Base-by-base conservation (phyloP, 441 rosid species). In the Populus hybrid region DNA sequence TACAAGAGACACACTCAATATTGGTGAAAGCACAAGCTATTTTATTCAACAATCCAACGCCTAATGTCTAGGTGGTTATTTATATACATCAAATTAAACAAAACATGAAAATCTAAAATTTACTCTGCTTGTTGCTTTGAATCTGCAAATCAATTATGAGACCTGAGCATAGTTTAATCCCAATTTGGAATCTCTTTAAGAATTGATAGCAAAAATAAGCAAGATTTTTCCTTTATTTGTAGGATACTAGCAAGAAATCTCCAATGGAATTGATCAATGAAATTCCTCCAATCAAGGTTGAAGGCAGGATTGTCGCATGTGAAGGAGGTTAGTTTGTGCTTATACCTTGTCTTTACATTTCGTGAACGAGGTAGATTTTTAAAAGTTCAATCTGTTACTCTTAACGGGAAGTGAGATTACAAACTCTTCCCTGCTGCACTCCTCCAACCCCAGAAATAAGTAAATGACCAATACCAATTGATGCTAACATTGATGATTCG, bases 241-340 rank as follows among this genome's bases (percentile, higher is more conserved):
- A 92, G 99, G 99, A 94, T 78, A 79, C 90, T 72, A 89, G 86
- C 86, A 94, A 92, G 87, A 95, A 95, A 88, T 93, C 98, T 78
- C 99, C 99, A 63, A 93, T 95, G 99, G 99, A 95, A 78, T 85
- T 95, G 87, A 94, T 95, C 82, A 91, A 88, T 80, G 99, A 95
- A 87, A 97, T 95, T 82, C 98, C 99, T 57, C 98, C 99, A 11
- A 89, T 95, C 83, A 94, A 90, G 84, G 94, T 95, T 79, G 93
- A 88, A 83, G 98, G 95, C 84, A 90, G 98, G 84, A 92, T 94
- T 86, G 97, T 89, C 78, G 99, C 94, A 73, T 94, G 99, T 81
- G 99, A 94, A 87, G 99, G 99, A 90, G 98, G 99, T 95, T 70
- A 78, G 90, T 83, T 75, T 77, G 67, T 67, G 59, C 67, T 73